Base-by-base conservation (phyloP, 192 early-diverging fungal genomes). In the Spinellus fusiger region DNA sequence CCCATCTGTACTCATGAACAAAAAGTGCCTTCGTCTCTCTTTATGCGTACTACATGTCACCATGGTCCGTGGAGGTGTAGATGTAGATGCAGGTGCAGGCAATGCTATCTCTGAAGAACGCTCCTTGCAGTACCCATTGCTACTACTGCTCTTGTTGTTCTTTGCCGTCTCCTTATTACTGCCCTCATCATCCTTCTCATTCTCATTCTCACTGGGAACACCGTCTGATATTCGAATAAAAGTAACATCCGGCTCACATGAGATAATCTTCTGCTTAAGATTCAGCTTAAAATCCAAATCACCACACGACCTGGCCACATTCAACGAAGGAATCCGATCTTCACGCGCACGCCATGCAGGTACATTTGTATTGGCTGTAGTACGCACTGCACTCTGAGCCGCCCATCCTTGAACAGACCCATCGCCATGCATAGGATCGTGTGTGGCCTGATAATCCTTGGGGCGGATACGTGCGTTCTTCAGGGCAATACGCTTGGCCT, bases 211-310 rank as follows among this genome's bases (percentile, higher is more conserved):
- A 16, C 40, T 33, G 13, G 32, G 34, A 1, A 27, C 29, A 29
- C 15, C 55, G 25, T 74, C 66, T 29, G 49, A 34, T 15, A 81
- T 71, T 18, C 67, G 69, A 18, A 77, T 69, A 62, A 84, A 84
- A 8, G 71, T 79, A 5, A 84, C 69, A 37, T 84, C 82, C 2
- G 82, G 77, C 31, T 76, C 74, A 44, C 77, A 81, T n/a, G 64
- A 67, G 26, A 84, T 75, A 1, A 84, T 75, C 25, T 70, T 71
- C 33, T 73, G 71, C 9, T 64, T 61, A 5, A 73, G 75, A 46
- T 84, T 73, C 40, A 84, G 65, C 37, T 84, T 84, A 54, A 81
- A 84, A 18, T 77, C 73, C 31, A 84, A 68, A 58, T 84, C 82
- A 9, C 82, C 82, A 27, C 76, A 77, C 29, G 79, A 81, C 2